Percentiles rank a stretch among this genome's conserved stretches.
Evolutionary conservation across 108 stramenopile species (phyloP).

Genomic region (Cyclotella kingstonii): DNA sequence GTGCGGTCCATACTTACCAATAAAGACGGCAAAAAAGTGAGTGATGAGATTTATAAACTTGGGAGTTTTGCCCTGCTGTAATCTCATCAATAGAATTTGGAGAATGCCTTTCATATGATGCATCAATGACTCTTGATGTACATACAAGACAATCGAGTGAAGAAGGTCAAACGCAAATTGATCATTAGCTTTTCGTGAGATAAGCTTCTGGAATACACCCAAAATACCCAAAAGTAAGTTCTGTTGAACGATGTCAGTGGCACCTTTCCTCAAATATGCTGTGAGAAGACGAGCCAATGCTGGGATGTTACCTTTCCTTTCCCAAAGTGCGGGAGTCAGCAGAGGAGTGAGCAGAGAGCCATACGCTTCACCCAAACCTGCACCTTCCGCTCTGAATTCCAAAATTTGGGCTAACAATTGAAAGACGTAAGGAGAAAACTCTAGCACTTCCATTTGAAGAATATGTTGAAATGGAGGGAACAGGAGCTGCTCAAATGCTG

Average conservation of each 20-base stretch:
- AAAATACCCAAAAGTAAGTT: constrained; percentile 46
- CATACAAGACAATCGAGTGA: constrained; percentile 52
- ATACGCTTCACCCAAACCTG: constrained; percentile 83
- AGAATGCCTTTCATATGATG: constrained; percentile 61
- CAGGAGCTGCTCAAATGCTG: constrained; percentile 82
- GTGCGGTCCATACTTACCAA: constrained; percentile 67
- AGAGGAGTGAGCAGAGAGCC: constrained; percentile 79
- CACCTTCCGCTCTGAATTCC: constrained; percentile 70
- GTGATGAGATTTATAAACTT: constrained; percentile 48
- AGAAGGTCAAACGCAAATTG: constrained; percentile 80
- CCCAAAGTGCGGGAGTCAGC: constrained; percentile 88
- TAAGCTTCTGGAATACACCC: constrained; percentile 90
- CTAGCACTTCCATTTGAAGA: constrained; percentile 89
- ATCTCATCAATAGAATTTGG: constrained; percentile 61
- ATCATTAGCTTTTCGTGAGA: constrained; percentile 71
- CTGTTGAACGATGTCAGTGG: constrained; percentile 54
- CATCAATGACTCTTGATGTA: constrained; percentile 56
- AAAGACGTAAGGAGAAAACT: constrained; percentile 98
- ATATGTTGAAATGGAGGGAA: constrained; percentile 92
- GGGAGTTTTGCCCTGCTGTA: constrained; percentile 61
- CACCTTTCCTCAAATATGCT: constrained; percentile 85
- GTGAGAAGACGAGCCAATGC: constrained; percentile 85
- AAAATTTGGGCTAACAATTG: constrained; percentile 95
- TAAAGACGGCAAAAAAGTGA: constrained; percentile 70
- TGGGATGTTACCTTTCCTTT: constrained; percentile 91